Base-by-base conservation (phyloP, 2,329 filamentous ascomycete species). In the Botryotinia narcissicola region DNA sequence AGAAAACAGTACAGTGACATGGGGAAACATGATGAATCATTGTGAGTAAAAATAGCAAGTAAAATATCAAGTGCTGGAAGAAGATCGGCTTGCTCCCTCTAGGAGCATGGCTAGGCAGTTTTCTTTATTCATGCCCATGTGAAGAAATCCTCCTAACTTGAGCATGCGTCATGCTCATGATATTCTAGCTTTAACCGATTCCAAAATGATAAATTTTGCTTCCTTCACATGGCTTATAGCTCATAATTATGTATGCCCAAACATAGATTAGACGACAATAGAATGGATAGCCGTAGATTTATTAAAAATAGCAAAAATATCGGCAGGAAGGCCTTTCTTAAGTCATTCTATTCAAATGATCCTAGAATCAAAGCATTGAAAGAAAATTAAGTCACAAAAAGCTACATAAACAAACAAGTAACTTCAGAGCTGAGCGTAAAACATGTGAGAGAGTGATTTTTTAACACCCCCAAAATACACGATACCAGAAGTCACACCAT, bases 311-410 rank as follows among this genome's bases (percentile, higher is more conserved):
- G 14, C 5, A 29, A 16, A 3, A 29, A 29, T 54, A 1, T 1
- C 25, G 0, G 0, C 51, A n/a, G 4, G 9, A 22, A 29, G 51
- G 7, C 25, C 29, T 29, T 7, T 54, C 14, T 12, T 18, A 29
- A 29, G 3, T 18, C 51, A 54, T 18, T 29, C 51, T 4, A 14
- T 16, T 4, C 25, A 5, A 54, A 29, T 6, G 5, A 6, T 7
- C 3, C 3, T 8, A 25, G 5, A 29, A 29, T 14, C 3, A 5
- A 51, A 12, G 4, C 4, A n/a, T n/a, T 12, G 10, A 51, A 6
- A 14, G 1, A 6, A 14, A 3, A n/a, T 0, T 4, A 8, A 14
- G 12, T 29, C 14, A 18, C 14, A 16, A 16, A 3, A 0, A 29
- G 5, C 5, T 8, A 16, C 25, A 54, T 10, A 54, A 16, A 4